These are phyloP conservation scores for Tolypocladium inflatum DNA, from an alignment of 2,329 filamentous ascomycete genomes.

Conservation along the genomic window DNA sequence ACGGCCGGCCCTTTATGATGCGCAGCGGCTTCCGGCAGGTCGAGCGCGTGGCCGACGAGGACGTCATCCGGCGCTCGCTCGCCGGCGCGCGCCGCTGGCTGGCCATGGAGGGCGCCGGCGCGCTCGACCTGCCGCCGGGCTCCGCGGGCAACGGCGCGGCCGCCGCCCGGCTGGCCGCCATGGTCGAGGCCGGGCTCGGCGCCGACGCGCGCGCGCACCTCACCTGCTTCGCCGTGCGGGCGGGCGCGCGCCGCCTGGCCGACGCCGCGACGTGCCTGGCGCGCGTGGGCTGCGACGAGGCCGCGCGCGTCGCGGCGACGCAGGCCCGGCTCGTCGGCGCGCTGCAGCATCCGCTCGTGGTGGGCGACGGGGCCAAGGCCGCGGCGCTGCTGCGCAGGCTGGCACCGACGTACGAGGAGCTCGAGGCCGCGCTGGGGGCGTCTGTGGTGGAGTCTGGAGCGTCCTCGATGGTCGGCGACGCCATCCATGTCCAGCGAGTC, in stretches of 20 bases:
- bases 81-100: conserved; percentile 5
- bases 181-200: conserved; percentile 3
- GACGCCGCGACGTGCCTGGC: conserved; percentile 8
- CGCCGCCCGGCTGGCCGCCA: conserved; percentile 2
- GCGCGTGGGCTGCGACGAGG: conserved; percentile 4
- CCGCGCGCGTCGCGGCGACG: conserved; percentile 2
- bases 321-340: conserved; percentile 7
- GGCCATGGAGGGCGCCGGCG: background rate
- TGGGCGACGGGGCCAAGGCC: conserved; percentile 2
- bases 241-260: conserved; percentile 6
- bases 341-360: conserved; percentile 8
- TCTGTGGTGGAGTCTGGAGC: too few species aligned
- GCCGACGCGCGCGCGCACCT: conserved; percentile 2
- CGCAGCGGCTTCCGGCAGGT: conserved; percentile 6
- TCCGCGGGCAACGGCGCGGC: conserved; percentile 7
- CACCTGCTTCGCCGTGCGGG: conserved; percentile 7
- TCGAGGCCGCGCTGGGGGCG: conserved; percentile 1
- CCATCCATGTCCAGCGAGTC: too few species aligned
- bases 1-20: conserved; percentile 10
- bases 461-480: too few species aligned
- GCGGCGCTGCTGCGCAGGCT: conserved; percentile 3
- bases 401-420: conserved; percentile 7
- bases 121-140: conserved; percentile 5
- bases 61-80: conserved; percentile 7
- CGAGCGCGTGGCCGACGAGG: conserved; percentile 5